A percentile compares a stretch with the other conserved stretches of the same genome.
Conservation (phyloP, 139 green algal species). For the Trebouxia sp. region DNA sequence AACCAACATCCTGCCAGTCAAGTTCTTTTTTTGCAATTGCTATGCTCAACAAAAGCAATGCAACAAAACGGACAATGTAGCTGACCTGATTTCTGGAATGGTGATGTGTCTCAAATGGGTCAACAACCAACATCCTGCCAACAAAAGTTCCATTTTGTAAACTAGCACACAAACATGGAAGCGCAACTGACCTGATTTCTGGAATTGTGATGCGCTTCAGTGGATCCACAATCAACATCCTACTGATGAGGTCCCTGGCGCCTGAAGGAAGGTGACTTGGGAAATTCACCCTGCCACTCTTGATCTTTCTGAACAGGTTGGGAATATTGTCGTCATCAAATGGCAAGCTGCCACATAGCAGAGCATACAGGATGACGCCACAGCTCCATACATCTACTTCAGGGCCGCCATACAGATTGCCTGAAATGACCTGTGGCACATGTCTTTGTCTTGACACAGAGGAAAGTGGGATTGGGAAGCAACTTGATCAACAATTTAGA, state of each 20-base stretch:
- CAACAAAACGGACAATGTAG: neutral
- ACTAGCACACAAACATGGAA: neutral
- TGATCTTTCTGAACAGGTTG: slow-evolving; percentile 99
- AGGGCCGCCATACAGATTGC: slow-evolving; percentile 95
- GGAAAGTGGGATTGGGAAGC: too few species aligned
- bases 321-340: slow-evolving; percentile 99
- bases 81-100: slow-evolving; percentile 92
- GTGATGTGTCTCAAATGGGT: slow-evolving; percentile 99
- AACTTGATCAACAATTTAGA: too few species aligned
- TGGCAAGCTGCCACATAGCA: slow-evolving; percentile 96
- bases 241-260: slow-evolving; percentile 97
- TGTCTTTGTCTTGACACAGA: too few species aligned
- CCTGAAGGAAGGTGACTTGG: slow-evolving; percentile 91
- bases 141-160: too few species aligned
- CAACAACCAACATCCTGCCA: slow-evolving; percentile 96
- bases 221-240: slow-evolving; percentile 98
- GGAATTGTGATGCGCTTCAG: slow-evolving; percentile 98
- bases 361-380: slow-evolving; percentile 98
- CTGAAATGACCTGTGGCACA: slow-evolving; percentile 97
- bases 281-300: slow-evolving; percentile 95
- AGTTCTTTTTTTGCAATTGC: too few species aligned
- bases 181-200: slow-evolving; percentile 78
- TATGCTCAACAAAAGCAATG: too few species aligned
- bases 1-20: too few species aligned
- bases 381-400: slow-evolving; percentile 99